A percentile compares a stretch with the other conserved stretches of the same genome.
phyloP scores from a whole-genome alignment of 177 flowering plant species.

The Vitis hybrid region DNA sequence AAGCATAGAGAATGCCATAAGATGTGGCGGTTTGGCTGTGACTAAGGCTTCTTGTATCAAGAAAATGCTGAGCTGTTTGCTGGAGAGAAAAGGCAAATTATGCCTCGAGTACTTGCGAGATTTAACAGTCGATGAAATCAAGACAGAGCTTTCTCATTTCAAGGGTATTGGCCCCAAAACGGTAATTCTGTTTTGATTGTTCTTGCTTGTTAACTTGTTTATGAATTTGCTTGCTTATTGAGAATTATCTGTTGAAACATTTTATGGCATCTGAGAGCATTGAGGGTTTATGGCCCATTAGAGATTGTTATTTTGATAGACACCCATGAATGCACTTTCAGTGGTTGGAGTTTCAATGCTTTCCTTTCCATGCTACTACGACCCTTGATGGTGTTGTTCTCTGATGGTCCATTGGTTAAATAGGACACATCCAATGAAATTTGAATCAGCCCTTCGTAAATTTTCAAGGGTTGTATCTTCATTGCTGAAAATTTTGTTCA shows the following conservation, averaged over 20 bases:
- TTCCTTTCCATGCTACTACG: no score
- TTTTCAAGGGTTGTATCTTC: no score
- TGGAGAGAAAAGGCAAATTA: slow-evolving; percentile 67
- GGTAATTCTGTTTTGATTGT: slow-evolving; percentile 34
- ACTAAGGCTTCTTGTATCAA: slow-evolving; percentile 82
- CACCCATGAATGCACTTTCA: neutral
- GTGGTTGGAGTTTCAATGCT: no score
- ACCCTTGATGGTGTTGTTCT: no score
- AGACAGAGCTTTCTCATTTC: slow-evolving; percentile 74
- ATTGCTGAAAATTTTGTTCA: no score
- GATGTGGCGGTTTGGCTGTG: slow-evolving; percentile 90
- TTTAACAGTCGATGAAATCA: slow-evolving; percentile 68
- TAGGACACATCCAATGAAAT: no score
- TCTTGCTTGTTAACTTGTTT: neutral
- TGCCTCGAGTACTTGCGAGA: slow-evolving; percentile 82
- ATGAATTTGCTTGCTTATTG: neutral
- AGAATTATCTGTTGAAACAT: neutral
- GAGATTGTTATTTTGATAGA: neutral
- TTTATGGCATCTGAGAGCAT: neutral
- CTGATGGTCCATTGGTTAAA: no score
- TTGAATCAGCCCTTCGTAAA: no score
- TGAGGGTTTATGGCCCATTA: neutral
- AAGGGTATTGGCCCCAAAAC: slow-evolving; percentile 97
- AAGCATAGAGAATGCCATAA: slow-evolving; percentile 69
- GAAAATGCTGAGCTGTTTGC: slow-evolving; percentile 56